These are phyloP conservation scores for Penstemon davidsonii DNA, from an alignment of 257 asterid genomes.

Conservation along the genomic window DNA sequence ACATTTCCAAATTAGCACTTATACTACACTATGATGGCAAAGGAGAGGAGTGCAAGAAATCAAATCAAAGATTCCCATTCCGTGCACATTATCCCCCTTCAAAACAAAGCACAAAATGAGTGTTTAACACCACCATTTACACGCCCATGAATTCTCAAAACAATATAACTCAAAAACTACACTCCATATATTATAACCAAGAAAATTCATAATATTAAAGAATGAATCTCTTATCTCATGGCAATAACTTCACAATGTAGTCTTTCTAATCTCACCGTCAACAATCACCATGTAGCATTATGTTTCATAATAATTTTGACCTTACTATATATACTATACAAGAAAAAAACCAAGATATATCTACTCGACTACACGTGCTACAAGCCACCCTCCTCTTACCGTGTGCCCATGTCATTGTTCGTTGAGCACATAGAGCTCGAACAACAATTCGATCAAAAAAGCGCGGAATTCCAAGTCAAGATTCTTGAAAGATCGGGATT, in stretches of 20 bases:
- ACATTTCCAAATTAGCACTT: no score
- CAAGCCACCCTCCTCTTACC: constrained; percentile 33
- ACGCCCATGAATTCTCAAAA: constrained; percentile 1
- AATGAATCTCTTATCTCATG: constrained; percentile 18
- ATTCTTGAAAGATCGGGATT: constrained; percentile 39
- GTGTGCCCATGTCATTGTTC: constrained; percentile 29
- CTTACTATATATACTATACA: constrained; percentile 14
- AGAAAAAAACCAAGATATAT: constrained; percentile 18
- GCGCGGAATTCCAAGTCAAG: constrained; percentile 33
- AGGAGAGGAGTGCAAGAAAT: constrained; percentile 15
- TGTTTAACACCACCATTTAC: constrained; percentile 22
- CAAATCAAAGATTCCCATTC: constrained; percentile 12
- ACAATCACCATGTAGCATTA: constrained; percentile 16
- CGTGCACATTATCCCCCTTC: constrained; percentile 26
- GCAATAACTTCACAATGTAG: neutral
- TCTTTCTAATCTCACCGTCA: constrained; percentile 12
- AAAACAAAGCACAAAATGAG: constrained; percentile 32
- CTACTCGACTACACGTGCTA: constrained; percentile 38
- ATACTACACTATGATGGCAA: no score
- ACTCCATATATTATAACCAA: neutral
- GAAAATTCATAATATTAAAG: neutral
- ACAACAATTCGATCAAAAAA: constrained; percentile 27
- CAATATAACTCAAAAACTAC: constrained; percentile 5
- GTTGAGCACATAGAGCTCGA: constrained; percentile 28
- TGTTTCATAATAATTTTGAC: constrained; percentile 22